Evolutionary conservation across 1,284 basidiomycete genomes (phyloP), one percentile per base, ranked within the genome.

Genomic region (Tilletia walkeri): DNA sequence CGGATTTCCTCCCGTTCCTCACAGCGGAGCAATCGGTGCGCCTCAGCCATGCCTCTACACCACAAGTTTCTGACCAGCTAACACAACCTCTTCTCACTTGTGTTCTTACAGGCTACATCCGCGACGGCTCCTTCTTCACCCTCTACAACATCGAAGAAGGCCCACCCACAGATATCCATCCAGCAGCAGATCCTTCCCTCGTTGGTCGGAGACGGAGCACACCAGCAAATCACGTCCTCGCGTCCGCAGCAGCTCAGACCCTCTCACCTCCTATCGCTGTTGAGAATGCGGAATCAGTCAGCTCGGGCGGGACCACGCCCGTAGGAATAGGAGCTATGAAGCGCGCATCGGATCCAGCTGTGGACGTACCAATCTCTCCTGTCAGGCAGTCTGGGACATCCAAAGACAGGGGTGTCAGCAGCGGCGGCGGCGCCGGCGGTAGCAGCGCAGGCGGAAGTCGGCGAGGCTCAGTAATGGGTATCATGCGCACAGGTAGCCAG

Each of bases 111-210:
- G 78, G 78, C 41, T 78, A 72, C 66, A 68, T 80, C 47, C 74
- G 77, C 12, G 73, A 80, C 67, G 78, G 78, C 45, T 69, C 74
- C 12, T 80, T 80, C 72, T 72, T 72, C 36, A 71, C 69, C 16
- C 74, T 80, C 39, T 80, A 69, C 73, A 77, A 77, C 38, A 74
- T 75, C n/a, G 69, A 73, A 66, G 73, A 78, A 38, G 77, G 77
- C 1, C 73, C 73, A 24, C 72, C 72, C 1, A 7, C 45, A 54
- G 50, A 56, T 7, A 34, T 68, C 34, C 63, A 48, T 36, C 47
- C 56, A 4, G 56, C 30, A 34, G 47, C 53, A n/a, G 41, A 56
- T 48, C 53, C 39, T 9, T n/a, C 39, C 4, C 20, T 50, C n/a
- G 24, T 63, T 24, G 59, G 39, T 18, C 16, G 47, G 14, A 48